Evolutionary conservation across 768 basidiomycete genomes (phyloP).

Genomic region (Leccinum barrowsii): DNA sequence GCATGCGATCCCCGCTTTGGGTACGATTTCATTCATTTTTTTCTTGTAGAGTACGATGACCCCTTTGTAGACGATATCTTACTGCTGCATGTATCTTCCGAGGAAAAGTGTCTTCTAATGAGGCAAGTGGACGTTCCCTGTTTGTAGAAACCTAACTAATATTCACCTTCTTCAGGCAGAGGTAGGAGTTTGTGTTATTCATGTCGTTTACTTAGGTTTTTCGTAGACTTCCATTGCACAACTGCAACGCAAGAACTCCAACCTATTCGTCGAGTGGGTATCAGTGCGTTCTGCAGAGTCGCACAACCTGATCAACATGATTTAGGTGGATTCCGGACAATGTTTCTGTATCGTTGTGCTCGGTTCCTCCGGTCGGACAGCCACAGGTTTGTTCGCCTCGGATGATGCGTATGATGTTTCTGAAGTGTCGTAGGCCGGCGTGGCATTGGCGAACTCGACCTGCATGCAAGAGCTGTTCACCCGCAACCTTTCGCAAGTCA

Average conservation of each 20-base stretch:
- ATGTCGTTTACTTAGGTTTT: conserved; percentile 5
- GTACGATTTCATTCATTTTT: conserved; percentile 30
- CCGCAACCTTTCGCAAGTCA: conserved; percentile 60
- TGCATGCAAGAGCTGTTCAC: conserved; percentile 85
- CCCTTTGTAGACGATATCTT: conserved; percentile 62
- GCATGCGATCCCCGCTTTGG: conserved; percentile 80
- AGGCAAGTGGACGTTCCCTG: conserved; percentile 46
- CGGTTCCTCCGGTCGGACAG: conserved; percentile 80
- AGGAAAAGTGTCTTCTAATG: conserved; percentile 74
- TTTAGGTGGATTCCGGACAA: conserved; percentile 88
- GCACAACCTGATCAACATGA: conserved; percentile 1
- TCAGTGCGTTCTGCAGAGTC: background rate
- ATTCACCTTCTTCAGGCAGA: conserved; percentile 40
- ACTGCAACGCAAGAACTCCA: conserved; percentile 71
- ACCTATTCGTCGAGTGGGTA: conserved; percentile 74
- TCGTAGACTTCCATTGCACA: conserved; percentile 64
- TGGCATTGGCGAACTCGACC: conserved; percentile 74
- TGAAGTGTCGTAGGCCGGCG: conserved; percentile 48
- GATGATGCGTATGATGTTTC: conserved; percentile 1
- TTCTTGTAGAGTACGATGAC: background rate
- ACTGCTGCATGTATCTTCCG: conserved; percentile 88
- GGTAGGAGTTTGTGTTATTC: conserved; percentile 35
- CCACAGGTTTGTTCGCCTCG: conserved; percentile 44
- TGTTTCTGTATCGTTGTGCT: conserved; percentile 78
- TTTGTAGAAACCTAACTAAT: background rate